Evolutionary conservation across 768 basidiomycete genomes (phyloP), one percentile per base, ranked within the genome.

Genomic region (Mycena kentingensis): DNA sequence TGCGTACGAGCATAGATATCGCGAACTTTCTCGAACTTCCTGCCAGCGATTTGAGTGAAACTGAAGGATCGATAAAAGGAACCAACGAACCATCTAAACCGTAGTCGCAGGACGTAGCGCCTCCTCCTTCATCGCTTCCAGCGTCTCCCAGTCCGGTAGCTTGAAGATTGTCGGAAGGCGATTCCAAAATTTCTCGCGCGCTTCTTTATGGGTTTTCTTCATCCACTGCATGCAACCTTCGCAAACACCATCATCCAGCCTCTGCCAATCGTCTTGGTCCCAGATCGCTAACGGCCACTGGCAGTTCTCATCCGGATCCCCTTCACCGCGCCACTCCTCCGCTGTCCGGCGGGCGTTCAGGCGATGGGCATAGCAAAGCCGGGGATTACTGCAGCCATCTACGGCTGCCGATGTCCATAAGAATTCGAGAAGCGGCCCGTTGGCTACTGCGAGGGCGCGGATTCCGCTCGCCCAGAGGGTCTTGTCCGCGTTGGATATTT

Each of bases 81-180:
- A n/a, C n/a, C n/a, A n/a, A n/a, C n/a, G n/a, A n/a, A n/a, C n/a
- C n/a, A n/a, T n/a, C n/a, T n/a, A n/a, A n/a, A n/a, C n/a, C n/a
- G n/a, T n/a, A n/a, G n/a, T n/a, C n/a, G n/a, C n/a, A n/a, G n/a
- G n/a, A n/a, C n/a, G n/a, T n/a, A n/a, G n/a, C n/a, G 32, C 32
- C 11, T 34, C 32, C 32, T 34, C 11, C 32, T 37, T 24, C 32
- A 49, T 7, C 48, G 26, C 29, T n/a, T 49, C 37, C 35, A 49
- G 35, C 11, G 38, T 26, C 36, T 39, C 24, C 48, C 48, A 49
- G 6, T 16, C 5, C 24, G 44, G 44, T 7, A 46, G 29, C 5
- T 31, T 28, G n/a, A 28, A 46, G 5, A 28, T 46, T 24, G 38
- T n/a, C 6, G 48, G 48, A n/a, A 49, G 37, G 36, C 38, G n/a